phyloP scores from a whole-genome alignment of 2,329 filamentous ascomycete genomes.

The Aspergillus neoniger region DNA sequence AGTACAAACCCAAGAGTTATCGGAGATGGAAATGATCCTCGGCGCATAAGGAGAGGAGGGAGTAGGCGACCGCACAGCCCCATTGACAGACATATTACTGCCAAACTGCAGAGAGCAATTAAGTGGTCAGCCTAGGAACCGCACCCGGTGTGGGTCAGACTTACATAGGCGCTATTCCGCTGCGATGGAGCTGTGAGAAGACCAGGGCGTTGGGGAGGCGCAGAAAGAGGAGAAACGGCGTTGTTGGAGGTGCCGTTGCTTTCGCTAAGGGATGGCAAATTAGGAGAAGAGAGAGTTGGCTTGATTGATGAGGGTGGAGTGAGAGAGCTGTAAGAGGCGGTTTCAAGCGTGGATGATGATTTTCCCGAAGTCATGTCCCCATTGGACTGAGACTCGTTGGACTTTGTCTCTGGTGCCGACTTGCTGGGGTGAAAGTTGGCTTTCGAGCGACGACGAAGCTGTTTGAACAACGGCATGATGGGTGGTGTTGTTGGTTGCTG shows the following conservation, averaged over 20 bases:
- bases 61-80: slow-evolving; percentile 52
- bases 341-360: slow-evolving; percentile 64
- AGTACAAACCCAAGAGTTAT: slow-evolving; percentile 79
- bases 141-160: slow-evolving; percentile 19
- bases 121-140: neutral
- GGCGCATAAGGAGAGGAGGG: slow-evolving; percentile 79
- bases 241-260: slow-evolving; percentile 50
- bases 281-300: slow-evolving; percentile 65
- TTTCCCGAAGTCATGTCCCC: slow-evolving; percentile 64
- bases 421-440: slow-evolving; percentile 69
- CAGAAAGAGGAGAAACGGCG: slow-evolving; percentile 37
- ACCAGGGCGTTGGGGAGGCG: slow-evolving; percentile 51
- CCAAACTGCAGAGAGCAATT: slow-evolving; percentile 32
- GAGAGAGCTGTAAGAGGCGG: slow-evolving; percentile 61
- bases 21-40: slow-evolving; percentile 73
- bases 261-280: slow-evolving; percentile 55
- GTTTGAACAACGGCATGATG: slow-evolving; percentile 67
- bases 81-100: slow-evolving; percentile 37
- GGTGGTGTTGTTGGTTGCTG: slow-evolving; percentile 1
- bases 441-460: slow-evolving; percentile 74
- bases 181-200: slow-evolving; percentile 42
- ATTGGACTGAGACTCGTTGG: slow-evolving; percentile 43
- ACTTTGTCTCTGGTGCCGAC: slow-evolving; percentile 39
- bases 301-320: slow-evolving; percentile 74
- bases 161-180: slow-evolving; percentile 47